These are phyloP conservation scores for Sporobolus alterniflorus DNA, from an alignment of 202 grass and related monocot species.

Conservation along the genomic window DNA sequence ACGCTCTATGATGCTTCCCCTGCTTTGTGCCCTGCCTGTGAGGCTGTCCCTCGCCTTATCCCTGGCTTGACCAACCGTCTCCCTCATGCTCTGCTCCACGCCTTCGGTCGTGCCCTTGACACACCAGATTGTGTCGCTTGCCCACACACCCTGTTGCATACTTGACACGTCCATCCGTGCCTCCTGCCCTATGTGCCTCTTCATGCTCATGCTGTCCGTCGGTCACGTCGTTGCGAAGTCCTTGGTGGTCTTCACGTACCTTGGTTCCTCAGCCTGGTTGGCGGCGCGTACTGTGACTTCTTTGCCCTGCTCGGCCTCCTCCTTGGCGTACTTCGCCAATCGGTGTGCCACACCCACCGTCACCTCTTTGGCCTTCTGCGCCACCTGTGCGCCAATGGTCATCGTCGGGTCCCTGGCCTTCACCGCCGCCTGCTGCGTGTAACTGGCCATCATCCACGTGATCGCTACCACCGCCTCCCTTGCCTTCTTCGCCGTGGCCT, in stretches of 20 bases:
- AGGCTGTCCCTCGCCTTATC: constrained; percentile 14
- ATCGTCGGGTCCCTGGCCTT: constrained; percentile 51
- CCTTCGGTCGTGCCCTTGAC: constrained; percentile 22
- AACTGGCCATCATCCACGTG: constrained; percentile 37
- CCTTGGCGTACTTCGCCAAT: constrained; percentile 40
- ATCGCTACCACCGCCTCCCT: constrained; percentile 56
- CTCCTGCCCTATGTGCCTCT: neutral
- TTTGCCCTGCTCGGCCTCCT: constrained; percentile 53
- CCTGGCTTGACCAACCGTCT: constrained; percentile 8
- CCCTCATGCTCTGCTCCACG: constrained; percentile 27
- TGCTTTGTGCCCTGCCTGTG: neutral
- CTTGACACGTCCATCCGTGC: neutral
- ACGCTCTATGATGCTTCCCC: constrained; percentile 8
- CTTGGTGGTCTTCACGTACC: neutral
- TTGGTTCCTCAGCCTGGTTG: constrained; percentile 36
- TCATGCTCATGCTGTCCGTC: constrained; percentile 9
- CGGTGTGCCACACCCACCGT: constrained; percentile 33
- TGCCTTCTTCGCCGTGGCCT: constrained; percentile 48
- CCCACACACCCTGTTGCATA: constrained; percentile 14
- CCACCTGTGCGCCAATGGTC: constrained; percentile 36
- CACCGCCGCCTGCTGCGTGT: constrained; percentile 45
- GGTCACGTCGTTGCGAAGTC: constrained; percentile 19
- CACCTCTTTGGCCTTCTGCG: constrained; percentile 48
- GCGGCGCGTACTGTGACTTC: constrained; percentile 32
- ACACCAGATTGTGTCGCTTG: neutral